These are phyloP conservation scores for Fusarium drepaniforme DNA, from an alignment of 2,329 filamentous ascomycete species.

Conservation along the genomic window DNA sequence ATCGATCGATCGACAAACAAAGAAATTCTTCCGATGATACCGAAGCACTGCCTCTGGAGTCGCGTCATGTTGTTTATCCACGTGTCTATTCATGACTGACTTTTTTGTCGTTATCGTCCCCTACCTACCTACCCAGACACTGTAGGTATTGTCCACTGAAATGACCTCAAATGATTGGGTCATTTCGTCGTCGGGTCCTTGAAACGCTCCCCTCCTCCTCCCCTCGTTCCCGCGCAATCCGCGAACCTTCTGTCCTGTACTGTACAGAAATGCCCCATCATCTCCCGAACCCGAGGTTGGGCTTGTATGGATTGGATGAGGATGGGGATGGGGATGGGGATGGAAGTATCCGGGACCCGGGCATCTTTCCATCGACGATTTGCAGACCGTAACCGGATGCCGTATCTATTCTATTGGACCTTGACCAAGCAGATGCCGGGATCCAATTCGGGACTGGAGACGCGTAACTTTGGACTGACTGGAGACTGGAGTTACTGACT, in stretches of 20 bases:
- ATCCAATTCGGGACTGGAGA: not conserved
- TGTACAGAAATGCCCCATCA: not conserved
- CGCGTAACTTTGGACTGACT: not conserved
- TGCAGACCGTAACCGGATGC: not conserved
- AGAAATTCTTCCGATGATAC: not conserved
- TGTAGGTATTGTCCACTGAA: not conserved
- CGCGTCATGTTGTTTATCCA: not conserved
- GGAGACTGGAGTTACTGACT: too few relatives aligned
- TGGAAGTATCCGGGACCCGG: not conserved
- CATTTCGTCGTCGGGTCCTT: conserved; percentile 4
- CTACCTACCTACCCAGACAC: too few relatives aligned
- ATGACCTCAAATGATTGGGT: conserved; percentile 10
- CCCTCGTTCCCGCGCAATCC: not conserved
- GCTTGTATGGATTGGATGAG: not conserved
- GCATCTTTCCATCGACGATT: not conserved
- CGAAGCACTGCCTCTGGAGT: not conserved
- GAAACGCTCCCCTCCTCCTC: conserved; percentile 9
- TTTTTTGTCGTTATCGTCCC: not conserved
- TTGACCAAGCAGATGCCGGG: not conserved
- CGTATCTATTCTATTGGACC: not conserved
- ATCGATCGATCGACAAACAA: not conserved
- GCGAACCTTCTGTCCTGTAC: not conserved
- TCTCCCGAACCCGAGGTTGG: not conserved
- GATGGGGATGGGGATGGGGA: not conserved
- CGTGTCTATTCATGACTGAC: not conserved